Evolutionary conservation across 2,329 filamentous ascomycete genomes (phyloP), one percentile per base, ranked within the genome.

Genomic region (Sphaerulina populicola): DNA sequence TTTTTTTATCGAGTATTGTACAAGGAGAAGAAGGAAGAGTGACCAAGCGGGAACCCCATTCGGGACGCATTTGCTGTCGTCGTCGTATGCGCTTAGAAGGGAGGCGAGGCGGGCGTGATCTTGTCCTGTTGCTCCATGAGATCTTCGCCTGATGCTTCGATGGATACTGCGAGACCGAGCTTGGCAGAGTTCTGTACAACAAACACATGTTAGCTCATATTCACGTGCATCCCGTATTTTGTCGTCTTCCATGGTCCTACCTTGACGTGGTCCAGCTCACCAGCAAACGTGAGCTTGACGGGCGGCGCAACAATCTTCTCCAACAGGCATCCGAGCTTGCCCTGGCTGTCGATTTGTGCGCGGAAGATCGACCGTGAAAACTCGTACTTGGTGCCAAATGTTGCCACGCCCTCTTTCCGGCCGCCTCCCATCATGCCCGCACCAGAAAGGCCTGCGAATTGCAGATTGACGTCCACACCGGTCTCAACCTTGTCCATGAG

Each of bases 231-330:
- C 15, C 5, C 14, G 18, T 23, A 10, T 27, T 7, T 5, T 9
- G 9, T 18, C 18, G 10, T 9, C 14, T 15, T 4, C 15, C 2
- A 4, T 21, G 15, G 35, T 77, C 87, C 70, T 80, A 96, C 93
- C 77, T 90, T 90, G 64, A 83, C 82, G 74, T 98, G 91, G 72
- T 98, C 93, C 66, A 98, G 88, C 69, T 97, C 93, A 61, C 90
- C 91, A 49, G 90, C 88, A 73, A 98, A 95, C 52, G 90, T 94
- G 74, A 98, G 82, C 69, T 85, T 86, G 53, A 98, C 89, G 27
- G 90, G 86, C 58, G 89, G 88, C 29, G 89, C 89, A 65, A 98
- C 87, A 66, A 89, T 85, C 82, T 96, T 97, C 78, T 98, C 93
- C 61, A 97, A 75, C 65, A 96, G 74, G 68, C 88, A 93, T 72